Evolutionary conservation across 768 basidiomycete species (phyloP).

Genomic region (Serendipita vermifera): DNA sequence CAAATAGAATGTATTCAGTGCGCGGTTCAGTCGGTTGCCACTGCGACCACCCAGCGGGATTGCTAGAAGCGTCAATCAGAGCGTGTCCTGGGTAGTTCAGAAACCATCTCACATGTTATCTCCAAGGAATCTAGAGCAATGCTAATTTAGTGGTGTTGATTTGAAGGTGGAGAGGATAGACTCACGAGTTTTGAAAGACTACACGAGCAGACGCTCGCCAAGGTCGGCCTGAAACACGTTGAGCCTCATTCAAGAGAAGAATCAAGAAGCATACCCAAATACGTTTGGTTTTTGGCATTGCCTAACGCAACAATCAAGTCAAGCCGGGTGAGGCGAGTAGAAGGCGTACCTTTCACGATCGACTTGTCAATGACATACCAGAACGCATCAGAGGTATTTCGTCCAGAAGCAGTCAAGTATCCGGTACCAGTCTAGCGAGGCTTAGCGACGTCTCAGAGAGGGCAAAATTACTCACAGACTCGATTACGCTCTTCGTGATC

Average conservation of each 20-base stretch:
- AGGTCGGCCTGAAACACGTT: background rate
- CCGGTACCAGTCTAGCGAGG: background rate
- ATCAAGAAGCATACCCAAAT: conserved; percentile 22
- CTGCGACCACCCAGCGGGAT: conserved; percentile 13
- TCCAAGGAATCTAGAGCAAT: conserved; percentile 18
- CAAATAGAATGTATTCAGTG: conserved; percentile 13
- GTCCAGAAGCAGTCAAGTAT: conserved; percentile 3
- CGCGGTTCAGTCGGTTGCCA: conserved; percentile 11
- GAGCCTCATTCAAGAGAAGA: conserved; percentile 4
- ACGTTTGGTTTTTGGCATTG: conserved; percentile 24
- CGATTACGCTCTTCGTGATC: conserved; percentile 8
- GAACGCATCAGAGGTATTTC: background rate
- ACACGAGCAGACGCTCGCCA: conserved; percentile 25
- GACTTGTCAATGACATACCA: conserved; percentile 7
- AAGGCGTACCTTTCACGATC: background rate
- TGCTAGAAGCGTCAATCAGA: no score
- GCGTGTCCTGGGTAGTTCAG: no score
- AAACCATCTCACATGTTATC: background rate
- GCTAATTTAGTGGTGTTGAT: conserved; percentile 19
- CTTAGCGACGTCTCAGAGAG: background rate
- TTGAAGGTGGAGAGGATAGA: background rate
- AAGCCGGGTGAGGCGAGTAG: background rate
- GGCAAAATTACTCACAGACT: background rate
- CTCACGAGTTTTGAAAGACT: conserved; percentile 34
- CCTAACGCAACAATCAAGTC: background rate